Evolutionary conservation across 129 eudicot species (phyloP), one percentile per base, ranked within the genome.

Genomic region (Flaveria brownii): DNA sequence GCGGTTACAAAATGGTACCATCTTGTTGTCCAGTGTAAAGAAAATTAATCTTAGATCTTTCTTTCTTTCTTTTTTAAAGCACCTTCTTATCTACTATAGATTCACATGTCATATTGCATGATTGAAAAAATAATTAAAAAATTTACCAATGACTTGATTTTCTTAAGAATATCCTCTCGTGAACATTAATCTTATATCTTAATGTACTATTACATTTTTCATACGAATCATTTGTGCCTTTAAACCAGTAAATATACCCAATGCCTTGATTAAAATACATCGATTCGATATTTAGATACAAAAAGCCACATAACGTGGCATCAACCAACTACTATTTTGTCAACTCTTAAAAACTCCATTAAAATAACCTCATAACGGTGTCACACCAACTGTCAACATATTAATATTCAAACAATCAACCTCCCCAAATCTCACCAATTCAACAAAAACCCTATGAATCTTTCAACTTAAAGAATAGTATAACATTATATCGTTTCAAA

Each of bases 301-400:
- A 49, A 4, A 60, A 75, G 33, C 51, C 81, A 50, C 23, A 79
- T 52, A 79, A 79, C 74, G 84, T 80, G 79, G 23, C 11, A 56
- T 17, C 75, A 55, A 80, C 66, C 71, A 80, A 62, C 56, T 6
- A 73, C 9, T 25, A 17, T 73, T 65, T 66, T 78, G 84, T 80
- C 84, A 80, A 71, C 77, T 54, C 61, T 52, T 7, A 9, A 14
- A 50, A 50, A 42, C 64, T 25, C 26, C 57, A 79, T 23, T 80
- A 52, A 52, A 73, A 65, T 23, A 73, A 73, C 74, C 69, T 66
- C 8, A 25, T 25, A 25, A 25, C 26, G 26, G 26, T 25, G 26
- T 25, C 26, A 42, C 43, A 54, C 79, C 84, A 80, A 55, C 75
- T 67, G 79, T 80, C 75, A 55, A 66, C 7, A 20, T 20, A 67